Evolutionary conservation across 371 early-diverging fungal species (phyloP).

Genomic region (Catenaria anguillulae): DNA sequence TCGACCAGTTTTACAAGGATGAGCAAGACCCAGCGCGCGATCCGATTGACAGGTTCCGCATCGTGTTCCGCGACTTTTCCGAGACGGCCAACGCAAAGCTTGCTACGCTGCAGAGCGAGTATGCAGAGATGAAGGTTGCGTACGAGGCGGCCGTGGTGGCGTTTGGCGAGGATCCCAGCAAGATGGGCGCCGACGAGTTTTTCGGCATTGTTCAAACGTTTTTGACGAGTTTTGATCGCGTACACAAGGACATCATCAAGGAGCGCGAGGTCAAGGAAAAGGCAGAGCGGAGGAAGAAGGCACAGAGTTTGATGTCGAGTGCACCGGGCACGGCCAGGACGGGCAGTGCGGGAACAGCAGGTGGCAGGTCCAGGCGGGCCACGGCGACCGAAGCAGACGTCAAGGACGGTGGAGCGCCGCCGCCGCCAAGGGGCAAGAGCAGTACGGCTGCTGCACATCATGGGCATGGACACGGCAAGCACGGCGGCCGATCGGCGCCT

Average conservation of each 20-base stretch:
- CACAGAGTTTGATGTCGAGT: too few species aligned
- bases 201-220: constrained; percentile 3
- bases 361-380: neutral
- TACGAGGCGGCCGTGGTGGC: neutral
- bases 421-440: too few species aligned
- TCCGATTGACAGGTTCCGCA: neutral
- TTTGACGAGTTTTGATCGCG: neutral
- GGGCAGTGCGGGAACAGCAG: neutral
- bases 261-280: neutral
- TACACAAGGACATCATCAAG: neutral
- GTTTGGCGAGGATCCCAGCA: constrained; percentile 4
- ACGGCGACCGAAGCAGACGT: too few species aligned
- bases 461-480: neutral
- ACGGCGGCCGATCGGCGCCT: too few species aligned
- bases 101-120: neutral
- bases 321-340: neutral
- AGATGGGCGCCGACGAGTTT: constrained; percentile 3
- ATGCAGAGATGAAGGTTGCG: neutral
- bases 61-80: neutral
- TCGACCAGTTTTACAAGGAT: neutral
- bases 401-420: too few species aligned
- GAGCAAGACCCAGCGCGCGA: neutral
- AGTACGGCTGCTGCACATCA: too few species aligned
- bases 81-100: neutral
- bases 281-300: neutral